Conservation (phyloP, 108 stramenopile genomes). For the Cyclotella kingstonii region DNA sequence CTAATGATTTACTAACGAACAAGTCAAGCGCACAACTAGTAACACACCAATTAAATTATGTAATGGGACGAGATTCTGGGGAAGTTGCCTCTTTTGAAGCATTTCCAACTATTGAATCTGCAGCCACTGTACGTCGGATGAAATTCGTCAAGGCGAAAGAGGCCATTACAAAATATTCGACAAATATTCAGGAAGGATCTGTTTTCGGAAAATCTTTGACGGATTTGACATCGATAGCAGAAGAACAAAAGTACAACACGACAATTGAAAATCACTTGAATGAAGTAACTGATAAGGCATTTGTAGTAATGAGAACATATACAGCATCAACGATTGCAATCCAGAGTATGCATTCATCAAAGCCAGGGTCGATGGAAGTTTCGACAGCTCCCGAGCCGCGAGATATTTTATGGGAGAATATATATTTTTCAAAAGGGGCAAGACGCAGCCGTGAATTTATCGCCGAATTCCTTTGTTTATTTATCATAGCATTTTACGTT, state of each 20-base stretch:
- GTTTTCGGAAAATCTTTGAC: conserved; percentile 69
- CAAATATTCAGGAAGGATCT: conserved; percentile 54
- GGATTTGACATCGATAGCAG: conserved; percentile 39
- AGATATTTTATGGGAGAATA: conserved; percentile 85
- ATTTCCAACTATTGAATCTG: too few species aligned
- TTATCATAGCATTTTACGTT: conserved; percentile 81
- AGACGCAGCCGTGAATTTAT: conserved; percentile 66
- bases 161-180: conserved; percentile 69
- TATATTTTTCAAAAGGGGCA: conserved; percentile 82
- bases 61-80: too few species aligned
- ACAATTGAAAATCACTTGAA: conserved; percentile 84
- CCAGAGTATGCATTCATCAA: conserved; percentile 87
- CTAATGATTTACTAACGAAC: conserved; percentile 9
- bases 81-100: too few species aligned
- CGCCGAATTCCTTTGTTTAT: conserved; percentile 72
- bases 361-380: conserved; percentile 87
- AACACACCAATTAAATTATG: too few species aligned
- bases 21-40: background rate
- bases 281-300: conserved; percentile 91
- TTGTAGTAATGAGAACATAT: conserved; percentile 88
- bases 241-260: conserved; percentile 27
- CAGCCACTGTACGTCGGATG: background rate
- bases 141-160: conserved; percentile 59
- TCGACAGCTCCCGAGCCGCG: conserved; percentile 83
- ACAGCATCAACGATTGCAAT: conserved; percentile 91